Evolutionary conservation across 1,284 basidiomycete genomes (phyloP).

Genomic region (Microstroma glucosiphilum): DNA sequence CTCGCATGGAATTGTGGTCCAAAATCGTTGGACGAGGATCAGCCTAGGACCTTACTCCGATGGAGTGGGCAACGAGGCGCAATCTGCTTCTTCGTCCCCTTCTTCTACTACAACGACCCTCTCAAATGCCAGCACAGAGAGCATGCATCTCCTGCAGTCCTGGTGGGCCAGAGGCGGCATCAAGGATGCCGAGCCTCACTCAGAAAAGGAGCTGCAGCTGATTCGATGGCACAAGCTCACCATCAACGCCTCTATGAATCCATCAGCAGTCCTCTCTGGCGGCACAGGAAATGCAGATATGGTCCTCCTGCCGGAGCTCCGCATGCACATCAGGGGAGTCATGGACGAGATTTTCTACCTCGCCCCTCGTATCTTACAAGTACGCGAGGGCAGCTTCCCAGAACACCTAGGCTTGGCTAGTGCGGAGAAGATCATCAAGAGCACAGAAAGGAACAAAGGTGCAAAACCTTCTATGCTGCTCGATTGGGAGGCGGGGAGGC

Average conservation of each 20-base stretch:
- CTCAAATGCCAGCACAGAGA: slow-evolving; percentile 4
- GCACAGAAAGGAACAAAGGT: slow-evolving; percentile 49
- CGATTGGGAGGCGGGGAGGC: slow-evolving; percentile 51
- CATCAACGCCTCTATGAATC: slow-evolving; percentile 56
- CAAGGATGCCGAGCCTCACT: slow-evolving; percentile 52
- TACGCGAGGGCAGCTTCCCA: slow-evolving; percentile 38
- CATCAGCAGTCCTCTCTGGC: slow-evolving; percentile 52
- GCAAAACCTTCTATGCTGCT: slow-evolving; percentile 53
- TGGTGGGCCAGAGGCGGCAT: slow-evolving; percentile 50
- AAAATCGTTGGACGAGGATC: slow-evolving; percentile 55
- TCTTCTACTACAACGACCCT: slow-evolving; percentile 7
- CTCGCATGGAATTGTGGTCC: slow-evolving; percentile 48
- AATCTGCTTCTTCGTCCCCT: slow-evolving; percentile 13
- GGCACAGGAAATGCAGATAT: slow-evolving; percentile 52
- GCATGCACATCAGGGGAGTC: slow-evolving; percentile 49
- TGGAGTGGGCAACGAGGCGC: slow-evolving; percentile 22
- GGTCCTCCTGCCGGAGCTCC: slow-evolving; percentile 44
- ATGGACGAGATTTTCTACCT: slow-evolving; percentile 53
- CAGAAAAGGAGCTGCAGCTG: slow-evolving; percentile 52
- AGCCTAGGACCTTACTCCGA: slow-evolving; percentile 52
- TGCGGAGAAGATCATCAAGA: slow-evolving; percentile 51
- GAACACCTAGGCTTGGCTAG: slow-evolving; percentile 44
- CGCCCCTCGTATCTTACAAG: slow-evolving; percentile 49
- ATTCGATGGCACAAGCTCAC: slow-evolving; percentile 55
- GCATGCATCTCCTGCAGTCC: slow-evolving; percentile 33